Percentiles rank a stretch among this genome's conserved stretches.
These are phyloP conservation scores for Tuber magnatum DNA, from an alignment of 495 filamentous ascomycete species.

Conservation along the genomic window DNA sequence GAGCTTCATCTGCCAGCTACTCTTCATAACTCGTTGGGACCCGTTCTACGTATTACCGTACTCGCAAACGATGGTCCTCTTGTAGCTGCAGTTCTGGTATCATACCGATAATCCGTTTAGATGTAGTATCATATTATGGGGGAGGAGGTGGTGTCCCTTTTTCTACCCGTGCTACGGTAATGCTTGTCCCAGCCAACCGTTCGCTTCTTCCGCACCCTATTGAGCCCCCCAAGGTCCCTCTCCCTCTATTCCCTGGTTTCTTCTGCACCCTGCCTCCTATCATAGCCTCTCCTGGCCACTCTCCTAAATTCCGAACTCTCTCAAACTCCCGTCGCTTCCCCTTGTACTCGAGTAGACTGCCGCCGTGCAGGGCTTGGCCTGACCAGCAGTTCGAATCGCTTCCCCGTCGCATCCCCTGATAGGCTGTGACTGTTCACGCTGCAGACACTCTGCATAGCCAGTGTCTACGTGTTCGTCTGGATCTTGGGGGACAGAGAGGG, in stretches of 20 bases:
- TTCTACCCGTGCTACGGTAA: background rate
- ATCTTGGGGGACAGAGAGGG: background rate
- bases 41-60: background rate
- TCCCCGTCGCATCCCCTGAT: slow-evolving; percentile 18
- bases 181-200: background rate
- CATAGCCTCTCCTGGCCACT: slow-evolving; percentile 1
- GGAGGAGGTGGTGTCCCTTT: background rate
- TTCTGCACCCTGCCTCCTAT: slow-evolving; percentile 22
- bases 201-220: slow-evolving; percentile 14
- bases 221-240: slow-evolving; percentile 9
- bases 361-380: slow-evolving; percentile 23
- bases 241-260: slow-evolving; percentile 9
- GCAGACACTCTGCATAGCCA: slow-evolving; percentile 14
- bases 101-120: background rate
- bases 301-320: background rate
- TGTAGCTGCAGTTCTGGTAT: background rate
- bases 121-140: background rate
- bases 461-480: slow-evolving; percentile 37
- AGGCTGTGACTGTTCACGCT: slow-evolving; percentile 24
- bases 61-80: background rate
- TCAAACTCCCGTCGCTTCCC: slow-evolving; percentile 25
- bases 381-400: slow-evolving; percentile 27
- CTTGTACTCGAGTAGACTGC: slow-evolving; percentile 16
- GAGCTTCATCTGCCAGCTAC: background rate
- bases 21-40: background rate